Evolutionary conservation across 1,284 basidiomycete species (phyloP).

Genomic region (Pseudozyma tsukubaensis): DNA sequence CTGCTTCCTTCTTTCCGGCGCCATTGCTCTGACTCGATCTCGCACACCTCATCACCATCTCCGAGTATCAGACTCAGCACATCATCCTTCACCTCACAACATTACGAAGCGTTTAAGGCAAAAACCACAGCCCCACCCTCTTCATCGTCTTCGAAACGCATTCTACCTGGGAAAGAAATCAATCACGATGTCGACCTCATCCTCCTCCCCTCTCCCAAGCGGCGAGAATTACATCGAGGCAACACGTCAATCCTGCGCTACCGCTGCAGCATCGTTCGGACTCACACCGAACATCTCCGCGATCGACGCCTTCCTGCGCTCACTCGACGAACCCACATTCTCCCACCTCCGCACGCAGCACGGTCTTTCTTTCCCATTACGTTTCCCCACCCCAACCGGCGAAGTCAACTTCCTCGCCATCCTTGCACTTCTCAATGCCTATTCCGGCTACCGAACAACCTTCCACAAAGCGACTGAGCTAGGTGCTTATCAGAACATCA

Average conservation of each 20-base stretch:
- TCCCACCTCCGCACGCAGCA: constrained; percentile 43
- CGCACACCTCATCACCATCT: not conserved
- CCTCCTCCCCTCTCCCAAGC: constrained; percentile 18
- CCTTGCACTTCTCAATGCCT: constrained; percentile 60
- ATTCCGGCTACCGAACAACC: constrained; percentile 55
- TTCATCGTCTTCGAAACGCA: not conserved
- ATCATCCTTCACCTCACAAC: too few relatives aligned
- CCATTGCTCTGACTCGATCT: constrained; percentile 1
- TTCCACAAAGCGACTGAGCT: constrained; percentile 56
- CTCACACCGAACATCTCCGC: constrained; percentile 22
- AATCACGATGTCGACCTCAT: constrained; percentile 1
- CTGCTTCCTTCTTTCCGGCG: too few relatives aligned
- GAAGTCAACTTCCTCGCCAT: constrained; percentile 63
- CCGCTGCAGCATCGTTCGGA: not conserved
- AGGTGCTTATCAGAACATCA: constrained; percentile 61
- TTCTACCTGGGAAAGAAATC: too few relatives aligned
- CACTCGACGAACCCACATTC: constrained; percentile 25
- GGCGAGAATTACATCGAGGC: constrained; percentile 13
- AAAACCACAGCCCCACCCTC: too few relatives aligned
- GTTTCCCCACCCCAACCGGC: constrained; percentile 42
- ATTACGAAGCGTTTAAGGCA: too few relatives aligned
- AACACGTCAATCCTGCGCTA: constrained; percentile 28
- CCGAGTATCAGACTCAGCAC: too few relatives aligned
- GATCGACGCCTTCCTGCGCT: constrained; percentile 50
- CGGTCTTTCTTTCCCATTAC: constrained; percentile 59